phyloP scores from a whole-genome alignment of 352 stramenopile genomes.

The Phytophthora pseudosyringae region DNA sequence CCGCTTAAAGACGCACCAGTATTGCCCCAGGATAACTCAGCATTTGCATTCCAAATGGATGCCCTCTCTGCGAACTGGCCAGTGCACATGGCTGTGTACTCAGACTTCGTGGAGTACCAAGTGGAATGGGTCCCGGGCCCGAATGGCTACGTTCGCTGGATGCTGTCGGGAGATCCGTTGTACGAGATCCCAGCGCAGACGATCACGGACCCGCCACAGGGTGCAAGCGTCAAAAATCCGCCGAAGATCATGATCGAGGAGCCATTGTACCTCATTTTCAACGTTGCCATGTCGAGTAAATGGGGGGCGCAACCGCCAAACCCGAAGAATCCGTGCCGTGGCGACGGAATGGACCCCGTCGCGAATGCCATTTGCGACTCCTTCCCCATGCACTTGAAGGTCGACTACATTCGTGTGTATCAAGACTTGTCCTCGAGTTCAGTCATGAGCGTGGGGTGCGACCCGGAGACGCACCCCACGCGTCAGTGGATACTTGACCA shows the following conservation, averaged over 20 bases:
- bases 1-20: conserved; percentile 12
- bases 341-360: conserved; percentile 47
- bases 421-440: conserved; percentile 53
- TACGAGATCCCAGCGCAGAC: conserved; percentile 86
- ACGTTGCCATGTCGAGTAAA: conserved; percentile 93
- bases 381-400: conserved; percentile 75
- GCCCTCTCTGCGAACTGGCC: conserved; percentile 63
- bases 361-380: conserved; percentile 64
- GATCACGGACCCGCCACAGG: conserved; percentile 63
- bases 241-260: conserved; percentile 94
- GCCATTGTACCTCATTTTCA: conserved; percentile 96
- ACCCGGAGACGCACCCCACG: conserved; percentile 71
- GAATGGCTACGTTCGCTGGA: conserved; percentile 71
- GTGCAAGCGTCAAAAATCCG: conserved; percentile 58
- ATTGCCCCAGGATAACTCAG: conserved; percentile 7
- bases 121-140: conserved; percentile 65
- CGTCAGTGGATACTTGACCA: conserved; percentile 79
- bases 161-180: conserved; percentile 85
- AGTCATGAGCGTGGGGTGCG: conserved; percentile 63
- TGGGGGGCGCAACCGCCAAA: conserved; percentile 87
- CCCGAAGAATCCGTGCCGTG: conserved; percentile 57
- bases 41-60: conserved; percentile 86
- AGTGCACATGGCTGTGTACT: conserved; percentile 58
- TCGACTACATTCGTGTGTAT: conserved; percentile 86
- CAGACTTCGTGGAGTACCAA: conserved; percentile 53